Evolutionary conservation across 2,329 filamentous ascomycete species (phyloP).

Genomic region (Aureobasidium sp.): DNA sequence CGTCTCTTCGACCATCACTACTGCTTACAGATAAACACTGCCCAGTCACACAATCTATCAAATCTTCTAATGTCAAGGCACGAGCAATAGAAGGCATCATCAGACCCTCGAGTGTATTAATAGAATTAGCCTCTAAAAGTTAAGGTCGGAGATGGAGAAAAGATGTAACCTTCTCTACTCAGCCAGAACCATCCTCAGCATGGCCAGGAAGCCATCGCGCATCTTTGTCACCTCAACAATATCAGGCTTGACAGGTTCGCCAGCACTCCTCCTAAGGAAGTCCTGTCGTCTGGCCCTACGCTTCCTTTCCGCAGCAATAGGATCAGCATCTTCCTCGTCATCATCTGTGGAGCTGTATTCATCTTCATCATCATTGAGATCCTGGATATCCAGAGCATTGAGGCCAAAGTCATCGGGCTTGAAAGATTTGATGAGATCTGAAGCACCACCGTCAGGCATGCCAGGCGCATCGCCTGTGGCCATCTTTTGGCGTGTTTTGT

Average conservation of each 20-base stretch:
- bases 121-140: background rate
- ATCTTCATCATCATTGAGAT: conserved; percentile 69
- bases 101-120: background rate
- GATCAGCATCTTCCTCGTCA: conserved; percentile 64
- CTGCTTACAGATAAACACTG: too few relatives aligned
- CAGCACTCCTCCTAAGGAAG: conserved; percentile 47
- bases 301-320: conserved; percentile 78
- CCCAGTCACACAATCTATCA: too few relatives aligned
- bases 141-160: background rate
- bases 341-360: conserved; percentile 67
- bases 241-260: conserved; percentile 32
- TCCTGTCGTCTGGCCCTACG: conserved; percentile 72
- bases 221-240: conserved; percentile 30
- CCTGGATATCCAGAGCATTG: conserved; percentile 77
- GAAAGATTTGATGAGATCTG: conserved; percentile 54
- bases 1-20: too few relatives aligned
- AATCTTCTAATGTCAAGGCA: too few relatives aligned
- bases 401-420: conserved; percentile 82
- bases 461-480: conserved; percentile 56
- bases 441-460: conserved; percentile 33
- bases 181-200: conserved; percentile 32
- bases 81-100: background rate
- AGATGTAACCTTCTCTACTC: conserved; percentile 11
- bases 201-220: conserved; percentile 29
- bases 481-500: conserved; percentile 99